Percentiles rank a stretch among this genome's conserved stretches.
Conservation (phyloP, 2,329 filamentous ascomycete genomes). For the Coniella lustricola region DNA sequence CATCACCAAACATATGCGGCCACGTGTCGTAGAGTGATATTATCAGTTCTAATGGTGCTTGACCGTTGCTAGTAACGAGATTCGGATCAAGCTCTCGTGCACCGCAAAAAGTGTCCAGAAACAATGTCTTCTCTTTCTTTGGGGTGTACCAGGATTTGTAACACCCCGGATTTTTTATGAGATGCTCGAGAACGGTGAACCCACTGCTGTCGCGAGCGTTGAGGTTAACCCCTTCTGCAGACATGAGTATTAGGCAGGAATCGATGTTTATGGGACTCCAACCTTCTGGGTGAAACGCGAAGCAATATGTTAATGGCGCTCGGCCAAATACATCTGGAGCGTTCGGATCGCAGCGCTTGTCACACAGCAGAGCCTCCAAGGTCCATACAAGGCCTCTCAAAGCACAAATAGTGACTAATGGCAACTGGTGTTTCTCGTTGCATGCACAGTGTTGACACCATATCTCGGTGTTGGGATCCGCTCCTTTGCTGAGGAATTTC, state of each 20-base stretch:
- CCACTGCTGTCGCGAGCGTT: not conserved
- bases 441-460: not conserved
- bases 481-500: not conserved
- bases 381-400: fast-evolving
- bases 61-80: not conserved
- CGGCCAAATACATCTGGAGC: not conserved
- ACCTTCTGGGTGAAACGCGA: not conserved
- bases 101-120: not conserved
- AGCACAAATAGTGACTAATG: not conserved
- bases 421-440: not conserved
- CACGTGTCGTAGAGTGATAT: not conserved
- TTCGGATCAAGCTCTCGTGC: not conserved
- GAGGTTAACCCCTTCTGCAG: not conserved
- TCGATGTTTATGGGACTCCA: fast-evolving
- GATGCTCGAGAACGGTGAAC: not conserved
- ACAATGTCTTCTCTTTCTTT: not conserved
- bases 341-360: not conserved
- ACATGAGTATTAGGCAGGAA: not conserved
- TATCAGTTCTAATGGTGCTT: not conserved
- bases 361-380: not conserved
- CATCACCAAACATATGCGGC: not conserved
- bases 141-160: not conserved
- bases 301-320: not conserved
- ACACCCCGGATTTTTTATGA: not conserved
- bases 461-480: not conserved